A percentile compares a stretch with the other conserved stretches of the same genome.
These are phyloP conservation scores for Cryptococcus floricola DNA, from an alignment of 1,284 basidiomycete genomes.

Conservation along the genomic window DNA sequence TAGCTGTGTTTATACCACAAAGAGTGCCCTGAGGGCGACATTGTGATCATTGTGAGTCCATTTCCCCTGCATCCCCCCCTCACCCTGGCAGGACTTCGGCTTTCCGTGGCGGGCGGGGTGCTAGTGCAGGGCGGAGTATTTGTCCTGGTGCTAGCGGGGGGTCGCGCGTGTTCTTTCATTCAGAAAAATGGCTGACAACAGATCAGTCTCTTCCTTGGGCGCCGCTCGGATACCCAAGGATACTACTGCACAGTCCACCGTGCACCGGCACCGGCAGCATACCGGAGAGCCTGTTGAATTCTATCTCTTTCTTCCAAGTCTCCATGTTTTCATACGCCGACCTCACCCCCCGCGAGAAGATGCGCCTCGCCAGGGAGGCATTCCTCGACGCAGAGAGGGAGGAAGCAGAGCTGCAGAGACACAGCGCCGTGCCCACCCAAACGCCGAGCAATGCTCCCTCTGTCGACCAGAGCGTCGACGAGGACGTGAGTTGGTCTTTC, in stretches of 20 bases:
- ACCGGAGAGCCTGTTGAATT: neutral
- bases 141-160: no score
- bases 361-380: conserved; percentile 10
- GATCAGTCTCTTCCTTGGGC: no score
- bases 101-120: no score
- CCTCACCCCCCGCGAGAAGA: conserved; percentile 13
- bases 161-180: no score
- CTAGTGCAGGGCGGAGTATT: no score
- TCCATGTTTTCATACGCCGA: conserved; percentile 2
- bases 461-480: conserved; percentile 2
- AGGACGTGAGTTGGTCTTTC: neutral
- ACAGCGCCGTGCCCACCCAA: neutral
- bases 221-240: neutral
- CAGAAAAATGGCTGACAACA: no score
- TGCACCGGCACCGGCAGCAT: neutral
- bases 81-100: no score
- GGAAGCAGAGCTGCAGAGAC: conserved; percentile 1
- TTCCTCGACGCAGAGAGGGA: conserved; percentile 10
- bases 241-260: neutral
- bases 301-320: neutral
- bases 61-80: no score
- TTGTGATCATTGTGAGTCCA: no score
- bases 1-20: no score
- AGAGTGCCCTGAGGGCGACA: no score
- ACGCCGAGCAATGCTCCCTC: neutral